phyloP scores from a whole-genome alignment of 306 rosid genomes.

The Lupinus albus region DNA sequence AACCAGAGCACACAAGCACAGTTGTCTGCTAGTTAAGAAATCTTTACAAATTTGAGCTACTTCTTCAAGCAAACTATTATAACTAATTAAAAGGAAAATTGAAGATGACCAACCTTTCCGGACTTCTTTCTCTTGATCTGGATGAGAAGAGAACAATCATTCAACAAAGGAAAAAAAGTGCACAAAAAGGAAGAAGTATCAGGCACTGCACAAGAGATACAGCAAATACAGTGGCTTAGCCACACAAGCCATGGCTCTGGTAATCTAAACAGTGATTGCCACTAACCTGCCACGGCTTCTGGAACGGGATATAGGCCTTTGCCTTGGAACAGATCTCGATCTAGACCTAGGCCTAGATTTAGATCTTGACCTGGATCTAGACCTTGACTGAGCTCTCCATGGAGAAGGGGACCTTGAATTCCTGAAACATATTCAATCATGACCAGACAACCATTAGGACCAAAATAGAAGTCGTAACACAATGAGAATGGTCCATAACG shows the following conservation, averaged over 20 bases:
- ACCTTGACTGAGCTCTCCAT: slow-evolving; percentile 72
- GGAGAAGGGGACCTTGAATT: slow-evolving; percentile 81
- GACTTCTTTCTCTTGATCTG: slow-evolving; percentile 89
- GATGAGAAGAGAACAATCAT: slow-evolving; percentile 31
- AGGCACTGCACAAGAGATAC: not conserved
- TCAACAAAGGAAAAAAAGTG: slow-evolving; percentile 15
- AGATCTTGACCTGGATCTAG: slow-evolving; percentile 51
- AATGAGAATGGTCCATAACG: not conserved
- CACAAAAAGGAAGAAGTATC: slow-evolving; percentile 19
- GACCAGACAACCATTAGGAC: not conserved
- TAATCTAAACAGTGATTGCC: slow-evolving; percentile 19
- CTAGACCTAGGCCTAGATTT: slow-evolving; percentile 47
- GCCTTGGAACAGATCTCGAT: slow-evolving; percentile 64
- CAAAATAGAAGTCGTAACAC: not conserved
- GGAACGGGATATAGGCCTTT: slow-evolving; percentile 66
- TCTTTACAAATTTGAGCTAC: not conserved
- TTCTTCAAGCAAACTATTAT: not conserved
- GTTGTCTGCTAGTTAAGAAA: slow-evolving; percentile 3
- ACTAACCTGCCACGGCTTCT: slow-evolving; percentile 94
- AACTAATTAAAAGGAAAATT: not conserved
- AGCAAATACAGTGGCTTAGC: not conserved
- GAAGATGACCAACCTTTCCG: slow-evolving; percentile 61
- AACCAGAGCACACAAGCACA: slow-evolving; percentile 5
- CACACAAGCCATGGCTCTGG: not conserved
- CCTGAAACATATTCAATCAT: slow-evolving; percentile 49